Conservation (phyloP, 2,329 filamentous ascomycete species). For the Ascochyta clinopodiicola region DNA sequence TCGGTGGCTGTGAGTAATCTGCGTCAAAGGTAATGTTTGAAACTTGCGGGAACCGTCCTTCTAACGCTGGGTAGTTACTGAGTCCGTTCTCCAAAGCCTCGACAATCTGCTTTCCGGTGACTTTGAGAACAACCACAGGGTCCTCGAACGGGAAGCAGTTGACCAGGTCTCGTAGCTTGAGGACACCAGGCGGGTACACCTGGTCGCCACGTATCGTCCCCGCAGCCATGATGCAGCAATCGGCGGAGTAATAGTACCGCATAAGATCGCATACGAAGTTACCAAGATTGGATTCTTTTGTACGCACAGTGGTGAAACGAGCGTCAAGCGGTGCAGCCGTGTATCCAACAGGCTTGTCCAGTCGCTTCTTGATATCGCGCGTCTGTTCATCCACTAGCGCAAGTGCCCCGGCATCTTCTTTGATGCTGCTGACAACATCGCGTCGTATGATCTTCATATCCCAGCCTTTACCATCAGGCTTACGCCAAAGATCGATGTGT, state of each 20-base stretch:
- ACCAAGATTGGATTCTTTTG: conserved; percentile 80
- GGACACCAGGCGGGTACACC: conserved; percentile 80
- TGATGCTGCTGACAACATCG: conserved; percentile 73
- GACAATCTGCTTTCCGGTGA: conserved; percentile 74
- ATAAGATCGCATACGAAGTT: conserved; percentile 95
- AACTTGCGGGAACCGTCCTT: conserved; percentile 84
- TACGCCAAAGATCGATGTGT: conserved; percentile 79
- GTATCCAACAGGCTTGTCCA: conserved; percentile 81
- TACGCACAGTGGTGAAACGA: conserved; percentile 81
- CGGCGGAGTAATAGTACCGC: conserved; percentile 79
- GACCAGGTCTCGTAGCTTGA: conserved; percentile 81
- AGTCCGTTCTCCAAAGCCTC: conserved; percentile 87
- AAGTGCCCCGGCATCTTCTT: conserved; percentile 67
- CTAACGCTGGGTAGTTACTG: conserved; percentile 78
- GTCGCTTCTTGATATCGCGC: conserved; percentile 73
- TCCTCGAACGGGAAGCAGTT: conserved; percentile 94
- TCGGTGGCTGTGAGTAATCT: conserved; percentile 66
- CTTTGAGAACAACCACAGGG: conserved; percentile 77
- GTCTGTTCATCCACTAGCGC: conserved; percentile 73
- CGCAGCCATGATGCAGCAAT: conserved; percentile 62
- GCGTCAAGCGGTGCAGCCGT: conserved; percentile 83
- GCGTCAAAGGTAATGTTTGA: conserved; percentile 81
- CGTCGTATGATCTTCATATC: conserved; percentile 78
- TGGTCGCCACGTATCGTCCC: conserved; percentile 63
- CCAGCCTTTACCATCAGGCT: conserved; percentile 65